These are phyloP conservation scores for Solioccasus polychromus DNA, from an alignment of 768 basidiomycete species.

Conservation along the genomic window DNA sequence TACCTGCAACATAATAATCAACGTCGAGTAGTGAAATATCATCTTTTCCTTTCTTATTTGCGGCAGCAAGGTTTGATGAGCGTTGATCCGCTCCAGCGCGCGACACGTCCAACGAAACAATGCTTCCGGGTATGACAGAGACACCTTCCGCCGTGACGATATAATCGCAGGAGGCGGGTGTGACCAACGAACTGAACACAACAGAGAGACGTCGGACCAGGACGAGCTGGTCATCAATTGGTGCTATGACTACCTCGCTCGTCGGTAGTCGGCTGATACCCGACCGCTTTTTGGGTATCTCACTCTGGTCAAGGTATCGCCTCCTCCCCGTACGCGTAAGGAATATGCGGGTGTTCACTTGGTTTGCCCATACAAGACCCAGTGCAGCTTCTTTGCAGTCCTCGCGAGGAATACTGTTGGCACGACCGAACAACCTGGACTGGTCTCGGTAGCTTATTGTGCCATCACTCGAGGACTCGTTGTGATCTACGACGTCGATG, in stretches of 20 bases:
- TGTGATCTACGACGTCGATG: slow-evolving; percentile 63
- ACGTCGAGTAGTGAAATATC: slow-evolving; percentile 37
- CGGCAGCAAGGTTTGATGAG: slow-evolving; percentile 6
- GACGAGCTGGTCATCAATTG: slow-evolving; percentile 40
- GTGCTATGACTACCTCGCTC: slow-evolving; percentile 1
- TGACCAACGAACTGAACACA: slow-evolving; percentile 68
- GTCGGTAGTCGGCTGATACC: slow-evolving; percentile 8
- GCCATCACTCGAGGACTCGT: slow-evolving; percentile 8
- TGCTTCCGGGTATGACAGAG: slow-evolving; percentile 27
- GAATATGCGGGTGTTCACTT: slow-evolving; percentile 83
- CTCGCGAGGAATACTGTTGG: slow-evolving; percentile 55
- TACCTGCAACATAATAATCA: slow-evolving; percentile 33
- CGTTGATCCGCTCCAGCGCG: neutral
- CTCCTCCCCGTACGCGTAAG: slow-evolving; percentile 73
- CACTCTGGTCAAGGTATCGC: slow-evolving; percentile 45
- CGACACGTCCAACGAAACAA: slow-evolving; percentile 4
- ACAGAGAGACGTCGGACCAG: slow-evolving; percentile 72
- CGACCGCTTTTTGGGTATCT: slow-evolving; percentile 26
- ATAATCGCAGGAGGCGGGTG: slow-evolving; percentile 68
- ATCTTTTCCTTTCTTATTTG: slow-evolving; percentile 2
- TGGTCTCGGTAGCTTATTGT: slow-evolving; percentile 67
- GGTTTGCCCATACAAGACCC: slow-evolving; percentile 93
- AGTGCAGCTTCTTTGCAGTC: slow-evolving; percentile 75
- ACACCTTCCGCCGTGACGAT: slow-evolving; percentile 66
- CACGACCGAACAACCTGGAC: slow-evolving; percentile 71